phyloP scores from a whole-genome alignment of 2,329 filamentous ascomycete species.

The Aspergillus ruber region DNA sequence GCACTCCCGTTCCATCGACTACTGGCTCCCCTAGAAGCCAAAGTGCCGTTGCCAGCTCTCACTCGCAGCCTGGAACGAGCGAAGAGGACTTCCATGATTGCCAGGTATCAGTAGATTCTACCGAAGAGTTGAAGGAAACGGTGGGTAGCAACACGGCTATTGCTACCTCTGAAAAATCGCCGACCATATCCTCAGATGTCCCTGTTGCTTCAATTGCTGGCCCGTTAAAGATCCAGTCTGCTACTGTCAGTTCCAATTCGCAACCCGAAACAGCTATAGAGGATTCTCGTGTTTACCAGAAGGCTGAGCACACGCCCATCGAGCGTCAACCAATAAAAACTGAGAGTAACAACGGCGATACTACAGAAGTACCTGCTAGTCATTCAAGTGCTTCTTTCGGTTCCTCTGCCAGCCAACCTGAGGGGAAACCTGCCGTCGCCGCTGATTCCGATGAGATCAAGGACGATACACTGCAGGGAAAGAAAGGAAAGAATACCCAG shows the following conservation, averaged over 20 bases:
- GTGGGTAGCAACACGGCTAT: background rate
- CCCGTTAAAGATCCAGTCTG: no score
- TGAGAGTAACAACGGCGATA: no score
- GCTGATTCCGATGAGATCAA: background rate
- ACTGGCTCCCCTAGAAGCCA: no score
- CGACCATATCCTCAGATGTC: background rate
- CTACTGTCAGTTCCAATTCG: no score
- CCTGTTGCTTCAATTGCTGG: no score
- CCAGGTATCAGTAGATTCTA: background rate
- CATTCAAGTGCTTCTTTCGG: background rate
- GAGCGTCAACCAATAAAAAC: no score
- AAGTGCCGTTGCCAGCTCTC: no score
- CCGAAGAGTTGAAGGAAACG: background rate
- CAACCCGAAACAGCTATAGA: no score
- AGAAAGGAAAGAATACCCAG: background rate
- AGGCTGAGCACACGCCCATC: no score
- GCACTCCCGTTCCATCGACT: no score
- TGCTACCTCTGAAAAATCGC: background rate
- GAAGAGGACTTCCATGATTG: background rate
- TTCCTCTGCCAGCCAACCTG: background rate
- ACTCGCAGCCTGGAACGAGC: background rate
- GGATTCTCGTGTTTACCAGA: no score
- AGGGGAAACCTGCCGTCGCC: background rate
- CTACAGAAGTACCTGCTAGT: background rate
- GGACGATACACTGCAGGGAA: background rate